Evolutionary conservation across 2,329 filamentous ascomycete species (phyloP).

Genomic region (Hymenoscyphus occultus): DNA sequence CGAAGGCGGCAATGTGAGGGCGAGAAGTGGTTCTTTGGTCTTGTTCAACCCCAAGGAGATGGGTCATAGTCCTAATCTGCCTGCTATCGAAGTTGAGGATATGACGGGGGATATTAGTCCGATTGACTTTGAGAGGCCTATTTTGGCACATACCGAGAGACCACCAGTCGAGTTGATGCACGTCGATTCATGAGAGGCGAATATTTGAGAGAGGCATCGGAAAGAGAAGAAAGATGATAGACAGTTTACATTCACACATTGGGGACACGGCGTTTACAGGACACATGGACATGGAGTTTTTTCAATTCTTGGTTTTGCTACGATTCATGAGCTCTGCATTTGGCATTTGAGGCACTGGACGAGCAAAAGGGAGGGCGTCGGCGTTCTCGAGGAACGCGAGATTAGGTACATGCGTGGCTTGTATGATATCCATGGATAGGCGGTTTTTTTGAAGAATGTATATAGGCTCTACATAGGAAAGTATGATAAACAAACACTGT

Average conservation of each 20-base stretch:
- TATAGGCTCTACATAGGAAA: background rate
- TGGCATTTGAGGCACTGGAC: conserved; percentile 24
- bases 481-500: background rate
- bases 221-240: background rate
- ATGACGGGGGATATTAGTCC: conserved; percentile 54
- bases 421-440: conserved; percentile 16
- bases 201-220: background rate
- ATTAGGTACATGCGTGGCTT: background rate
- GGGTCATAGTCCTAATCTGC: conserved; percentile 53
- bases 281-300: conserved; percentile 15
- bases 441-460: background rate
- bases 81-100: conserved; percentile 65
- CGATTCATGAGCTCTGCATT: conserved; percentile 23
- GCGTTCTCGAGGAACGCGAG: conserved; percentile 15
- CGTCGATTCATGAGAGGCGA: conserved; percentile 7
- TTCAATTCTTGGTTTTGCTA: conserved; percentile 8
- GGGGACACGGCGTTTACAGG: background rate
- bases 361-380: conserved; percentile 5
- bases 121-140: conserved; percentile 44
- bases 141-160: conserved; percentile 58
- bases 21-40: conserved; percentile 60
- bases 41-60: conserved; percentile 62
- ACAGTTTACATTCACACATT: background rate
- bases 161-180: conserved; percentile 65
- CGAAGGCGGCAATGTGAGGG: conserved; percentile 28